Base-by-base conservation (phyloP, 1,139 yeast genomes). In the Pichia sp. region DNA sequence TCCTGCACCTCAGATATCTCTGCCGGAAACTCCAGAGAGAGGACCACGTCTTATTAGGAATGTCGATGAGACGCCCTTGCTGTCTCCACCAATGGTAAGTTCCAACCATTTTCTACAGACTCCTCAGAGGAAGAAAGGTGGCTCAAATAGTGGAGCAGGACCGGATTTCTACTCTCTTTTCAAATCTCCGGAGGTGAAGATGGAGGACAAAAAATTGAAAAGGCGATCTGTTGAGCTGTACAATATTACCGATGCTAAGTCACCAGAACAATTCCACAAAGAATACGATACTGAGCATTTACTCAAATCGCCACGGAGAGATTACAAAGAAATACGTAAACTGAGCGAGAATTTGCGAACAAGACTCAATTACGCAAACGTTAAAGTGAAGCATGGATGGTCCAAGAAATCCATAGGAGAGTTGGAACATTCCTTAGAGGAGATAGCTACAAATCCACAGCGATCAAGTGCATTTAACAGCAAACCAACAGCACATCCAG, bases 341-440 rank as follows among this genome's bases (percentile, higher is more conserved):
- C 53, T 58, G 13, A 53, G 59, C 4, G 57, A 56, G 17, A 56
- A 56, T 34, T 49, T 58, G 29, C 52, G 53, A 30, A 52, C 62
- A 7, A 40, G 61, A 32, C 49, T 58, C 22, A 56, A 55, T 31
- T 56, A 58, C 35, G 62, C 62, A 5, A 53, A 54, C 37, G 33
- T 54, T 17, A 58, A 58, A 41, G 53, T 58, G 12, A 58, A 57
- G 38, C 52, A 58, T 39, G 61, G 61, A 2, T 55, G 59, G 59
- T 49, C 55, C 3, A 45, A 47, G 13, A 50, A 50, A 31, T 49
- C 57, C 7, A 49, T 56, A 7, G 44, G 44, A 6, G 59, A 58
- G 36, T 43, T 56, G 17, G 59, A 54, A 34, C 42, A 52, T 26
- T 50, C 51, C 11, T 36, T 54, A 11, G 52, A 48, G 24, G 42